These are phyloP conservation scores for Lipomyces sp. DNA, from an alignment of 805 yeast genomes.

Conservation along the genomic window DNA sequence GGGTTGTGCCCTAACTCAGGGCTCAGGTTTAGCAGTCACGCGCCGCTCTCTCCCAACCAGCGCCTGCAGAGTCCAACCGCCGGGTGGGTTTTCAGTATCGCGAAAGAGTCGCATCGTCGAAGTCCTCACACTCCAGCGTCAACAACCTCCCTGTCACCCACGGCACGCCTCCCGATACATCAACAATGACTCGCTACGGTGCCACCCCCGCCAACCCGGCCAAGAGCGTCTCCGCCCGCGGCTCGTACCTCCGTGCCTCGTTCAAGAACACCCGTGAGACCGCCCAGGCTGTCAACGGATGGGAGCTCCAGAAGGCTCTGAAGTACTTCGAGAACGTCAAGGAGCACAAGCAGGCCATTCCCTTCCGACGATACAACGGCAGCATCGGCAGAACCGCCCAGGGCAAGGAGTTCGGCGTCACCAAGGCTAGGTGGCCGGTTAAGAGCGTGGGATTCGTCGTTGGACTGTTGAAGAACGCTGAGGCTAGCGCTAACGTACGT, in stretches of 20 bases:
- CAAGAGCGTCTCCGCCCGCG: slow-evolving; percentile 98
- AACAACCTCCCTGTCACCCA: too few species aligned
- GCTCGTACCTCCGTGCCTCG: slow-evolving; percentile 98
- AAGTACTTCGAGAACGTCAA: slow-evolving; percentile 91
- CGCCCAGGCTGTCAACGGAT: slow-evolving; percentile 96
- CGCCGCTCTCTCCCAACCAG: too few species aligned
- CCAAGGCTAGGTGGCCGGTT: slow-evolving; percentile 99
- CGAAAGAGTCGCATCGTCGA: too few species aligned
- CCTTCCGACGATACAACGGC: slow-evolving; percentile 96
- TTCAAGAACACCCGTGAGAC: slow-evolving; percentile 99
- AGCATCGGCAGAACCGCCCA: slow-evolving; percentile 99
- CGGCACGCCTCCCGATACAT: too few species aligned
- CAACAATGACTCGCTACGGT: slow-evolving; percentile 97
- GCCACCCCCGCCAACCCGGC: slow-evolving; percentile 99
- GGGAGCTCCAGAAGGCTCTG: slow-evolving; percentile 96
- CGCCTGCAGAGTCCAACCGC: too few species aligned
- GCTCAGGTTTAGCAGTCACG: too few species aligned
- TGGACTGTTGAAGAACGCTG: slow-evolving; percentile 95
- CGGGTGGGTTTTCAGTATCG: too few species aligned
- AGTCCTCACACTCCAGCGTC: too few species aligned
- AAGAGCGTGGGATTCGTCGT: slow-evolving; percentile 94
- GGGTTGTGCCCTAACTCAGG: too few species aligned
- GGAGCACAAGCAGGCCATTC: slow-evolving; percentile 99
- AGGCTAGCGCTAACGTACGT: slow-evolving; percentile 85
- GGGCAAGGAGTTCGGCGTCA: slow-evolving; percentile 99